Evolutionary conservation across 805 yeast species (phyloP).

Genomic region (Saccharomycopsis guyanensis): DNA sequence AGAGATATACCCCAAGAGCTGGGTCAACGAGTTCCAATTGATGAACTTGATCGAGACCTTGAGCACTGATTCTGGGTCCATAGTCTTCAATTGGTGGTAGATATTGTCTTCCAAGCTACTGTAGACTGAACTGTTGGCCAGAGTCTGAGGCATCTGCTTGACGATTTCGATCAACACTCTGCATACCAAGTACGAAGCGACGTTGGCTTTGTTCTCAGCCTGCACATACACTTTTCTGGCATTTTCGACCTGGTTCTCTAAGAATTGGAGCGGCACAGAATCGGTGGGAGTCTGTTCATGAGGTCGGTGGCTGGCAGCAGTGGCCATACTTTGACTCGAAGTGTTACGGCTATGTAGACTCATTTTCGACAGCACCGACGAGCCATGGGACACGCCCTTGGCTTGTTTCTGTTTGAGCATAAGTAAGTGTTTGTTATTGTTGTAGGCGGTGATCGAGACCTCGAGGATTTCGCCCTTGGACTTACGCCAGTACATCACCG

Average conservation of each 20-base stretch:
- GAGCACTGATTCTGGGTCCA: slow-evolving; percentile 68
- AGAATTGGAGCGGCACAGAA: slow-evolving; percentile 10
- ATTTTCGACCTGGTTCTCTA: slow-evolving; percentile 29
- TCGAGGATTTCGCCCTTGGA: slow-evolving; percentile 60
- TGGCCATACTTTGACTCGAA: slow-evolving; percentile 13
- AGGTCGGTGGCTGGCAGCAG: background rate
- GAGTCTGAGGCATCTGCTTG: slow-evolving; percentile 70
- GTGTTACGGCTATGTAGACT: slow-evolving; percentile 19
- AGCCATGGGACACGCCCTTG: slow-evolving; percentile 12
- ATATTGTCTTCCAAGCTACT: slow-evolving; percentile 88
- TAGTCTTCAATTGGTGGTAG: slow-evolving; percentile 78
- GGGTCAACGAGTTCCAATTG: slow-evolving; percentile 90
- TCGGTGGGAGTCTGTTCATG: slow-evolving; percentile 6
- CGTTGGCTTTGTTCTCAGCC: slow-evolving; percentile 79
- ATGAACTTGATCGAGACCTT: slow-evolving; percentile 74
- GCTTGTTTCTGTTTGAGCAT: slow-evolving; percentile 11
- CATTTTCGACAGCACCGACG: slow-evolving; percentile 13
- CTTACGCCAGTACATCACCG: slow-evolving; percentile 97
- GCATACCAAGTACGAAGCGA: slow-evolving; percentile 82
- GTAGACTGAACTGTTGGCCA: slow-evolving; percentile 69
- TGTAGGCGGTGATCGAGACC: slow-evolving; percentile 10
- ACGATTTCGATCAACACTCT: slow-evolving; percentile 90
- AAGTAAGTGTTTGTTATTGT: slow-evolving; percentile 12
- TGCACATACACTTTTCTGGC: slow-evolving; percentile 65
- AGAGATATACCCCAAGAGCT: slow-evolving; percentile 85